Conservation (phyloP, 179 eudicot genomes). For the Drosera spatulata region DNA sequence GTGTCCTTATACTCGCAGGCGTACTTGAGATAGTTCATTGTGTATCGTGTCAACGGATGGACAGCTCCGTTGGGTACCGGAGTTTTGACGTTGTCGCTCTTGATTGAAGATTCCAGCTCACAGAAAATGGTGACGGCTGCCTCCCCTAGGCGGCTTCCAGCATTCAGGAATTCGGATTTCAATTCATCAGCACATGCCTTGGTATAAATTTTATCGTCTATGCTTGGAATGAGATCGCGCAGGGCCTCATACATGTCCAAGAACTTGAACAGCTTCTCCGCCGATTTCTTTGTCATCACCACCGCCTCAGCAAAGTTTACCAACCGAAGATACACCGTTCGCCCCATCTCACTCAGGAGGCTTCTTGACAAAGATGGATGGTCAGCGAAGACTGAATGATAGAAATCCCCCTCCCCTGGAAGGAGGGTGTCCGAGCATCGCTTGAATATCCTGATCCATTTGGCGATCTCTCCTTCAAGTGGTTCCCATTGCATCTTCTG, state of each 20-base stretch:
- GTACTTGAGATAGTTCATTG: slow-evolving; percentile 59
- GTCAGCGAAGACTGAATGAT: slow-evolving; percentile 31
- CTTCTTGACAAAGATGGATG: slow-evolving; percentile 16
- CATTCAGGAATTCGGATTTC: slow-evolving; percentile 25
- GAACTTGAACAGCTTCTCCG: slow-evolving; percentile 64
- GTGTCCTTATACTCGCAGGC: slow-evolving; percentile 28
- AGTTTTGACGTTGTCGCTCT: slow-evolving; percentile 45
- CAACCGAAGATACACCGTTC: slow-evolving; percentile 37
- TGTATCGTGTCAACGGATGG: slow-evolving; percentile 77
- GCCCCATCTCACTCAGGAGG: slow-evolving; percentile 31
- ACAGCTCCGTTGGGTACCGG: slow-evolving; percentile 81
- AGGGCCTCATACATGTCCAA: slow-evolving; percentile 63
- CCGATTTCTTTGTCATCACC: slow-evolving; percentile 39
- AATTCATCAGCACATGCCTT: slow-evolving; percentile 26
- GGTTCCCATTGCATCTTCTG: slow-evolving; percentile 63
- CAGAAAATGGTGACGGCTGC: slow-evolving; percentile 44
- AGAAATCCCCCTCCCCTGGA: slow-evolving; percentile 40
- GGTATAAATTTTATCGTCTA: slow-evolving; percentile 8
- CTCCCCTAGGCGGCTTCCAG: slow-evolving; percentile 43
- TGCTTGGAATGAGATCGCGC: not conserved
- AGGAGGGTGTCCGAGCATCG: slow-evolving; percentile 33
- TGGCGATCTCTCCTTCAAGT: slow-evolving; percentile 35
- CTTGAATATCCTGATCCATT: slow-evolving; percentile 43
- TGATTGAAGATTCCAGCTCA: slow-evolving; percentile 63
- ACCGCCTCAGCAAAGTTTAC: slow-evolving; percentile 64